Conservation (phyloP, 345 rosid species). For the Ailanthus altissimus region DNA sequence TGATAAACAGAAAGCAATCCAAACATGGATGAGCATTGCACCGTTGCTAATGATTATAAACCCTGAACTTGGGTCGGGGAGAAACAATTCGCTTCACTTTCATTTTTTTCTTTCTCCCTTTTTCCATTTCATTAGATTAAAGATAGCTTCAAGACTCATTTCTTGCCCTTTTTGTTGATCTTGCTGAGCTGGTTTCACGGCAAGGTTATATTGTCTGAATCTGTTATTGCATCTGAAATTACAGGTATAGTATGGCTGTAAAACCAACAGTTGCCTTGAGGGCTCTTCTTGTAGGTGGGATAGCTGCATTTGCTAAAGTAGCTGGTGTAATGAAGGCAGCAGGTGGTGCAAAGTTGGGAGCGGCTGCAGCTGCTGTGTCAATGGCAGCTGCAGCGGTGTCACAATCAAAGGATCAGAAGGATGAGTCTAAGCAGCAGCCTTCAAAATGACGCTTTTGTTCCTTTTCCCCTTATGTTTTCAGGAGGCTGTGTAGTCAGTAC, state of each 20-base stretch:
- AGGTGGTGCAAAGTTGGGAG: constrained; percentile 85
- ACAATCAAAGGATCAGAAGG: constrained; percentile 60
- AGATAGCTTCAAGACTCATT: background rate
- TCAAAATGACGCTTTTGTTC: constrained; percentile 28
- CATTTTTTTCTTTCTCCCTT: background rate
- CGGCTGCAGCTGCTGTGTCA: constrained; percentile 79
- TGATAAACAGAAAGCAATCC: background rate
- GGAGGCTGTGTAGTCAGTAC: background rate
- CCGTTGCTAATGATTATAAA: background rate
- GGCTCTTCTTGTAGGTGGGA: constrained; percentile 76
- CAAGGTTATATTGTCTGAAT: background rate
- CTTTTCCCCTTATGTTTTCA: background rate
- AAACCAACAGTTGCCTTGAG: constrained; percentile 92
- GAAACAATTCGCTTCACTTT: too few species aligned
- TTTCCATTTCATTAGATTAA: too few species aligned
- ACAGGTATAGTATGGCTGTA: constrained; percentile 56
- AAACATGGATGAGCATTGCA: background rate
- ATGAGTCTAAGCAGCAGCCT: constrained; percentile 39
- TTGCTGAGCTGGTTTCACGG: background rate
- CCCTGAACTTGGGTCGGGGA: too few species aligned
- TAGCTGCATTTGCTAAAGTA: constrained; percentile 75
- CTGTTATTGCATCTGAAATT: constrained; percentile 9
- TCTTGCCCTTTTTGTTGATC: background rate
- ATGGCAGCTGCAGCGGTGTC: constrained; percentile 69
- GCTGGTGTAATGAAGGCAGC: constrained; percentile 88